Base-by-base conservation (phyloP, 2,329 filamentous ascomycete genomes). In the Fusarium sp. region DNA sequence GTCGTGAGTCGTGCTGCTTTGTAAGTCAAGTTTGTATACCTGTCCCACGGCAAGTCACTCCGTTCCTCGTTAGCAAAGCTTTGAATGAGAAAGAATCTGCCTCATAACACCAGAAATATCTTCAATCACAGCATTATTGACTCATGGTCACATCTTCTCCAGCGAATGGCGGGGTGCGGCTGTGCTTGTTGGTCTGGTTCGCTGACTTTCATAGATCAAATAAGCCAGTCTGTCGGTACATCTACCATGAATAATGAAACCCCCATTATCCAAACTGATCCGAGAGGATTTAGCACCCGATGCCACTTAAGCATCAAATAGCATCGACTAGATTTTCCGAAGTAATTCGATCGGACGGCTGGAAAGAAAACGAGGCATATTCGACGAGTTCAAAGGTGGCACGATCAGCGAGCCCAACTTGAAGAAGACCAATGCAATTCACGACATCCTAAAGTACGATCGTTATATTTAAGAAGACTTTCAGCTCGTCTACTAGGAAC, bases 251-350 rank as follows among this genome's bases (percentile, higher is more conserved):
- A n/a, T 12, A 16, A 31, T 21, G 21, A 31, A 31, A 2, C 27
- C 4, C 3, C 15, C 15, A 18, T 48, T 31, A 23, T 18, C 15
- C 21, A 18, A n/a, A 0, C 10, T 5, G 3, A 10, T n/a, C n/a
- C 12, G 11, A 25, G 29, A 5, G 6, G 15, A 8, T 10, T 19
- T 2, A 18, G n/a, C 29, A 11, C 19, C 16, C 9, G 18, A 35
- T 16, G 16, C 6, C 4, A 25, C 29, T 2, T 4, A 7, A 33
- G 9, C 21, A 23, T 19, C 16, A 4, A 19, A 3, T 4, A 33
- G 29, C 4, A 10, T 6, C 12, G 7, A 19, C 16, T 23, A 10
- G 12, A 35, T 10, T 29, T 19, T n/a, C 14, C 16, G 6, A 51
- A 23, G 9, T 5, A 19, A 19, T 35, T 16, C 12, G 46, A 51